These are phyloP conservation scores for Penicillium paxilli DNA, from an alignment of 495 filamentous ascomycete genomes.

Conservation along the genomic window DNA sequence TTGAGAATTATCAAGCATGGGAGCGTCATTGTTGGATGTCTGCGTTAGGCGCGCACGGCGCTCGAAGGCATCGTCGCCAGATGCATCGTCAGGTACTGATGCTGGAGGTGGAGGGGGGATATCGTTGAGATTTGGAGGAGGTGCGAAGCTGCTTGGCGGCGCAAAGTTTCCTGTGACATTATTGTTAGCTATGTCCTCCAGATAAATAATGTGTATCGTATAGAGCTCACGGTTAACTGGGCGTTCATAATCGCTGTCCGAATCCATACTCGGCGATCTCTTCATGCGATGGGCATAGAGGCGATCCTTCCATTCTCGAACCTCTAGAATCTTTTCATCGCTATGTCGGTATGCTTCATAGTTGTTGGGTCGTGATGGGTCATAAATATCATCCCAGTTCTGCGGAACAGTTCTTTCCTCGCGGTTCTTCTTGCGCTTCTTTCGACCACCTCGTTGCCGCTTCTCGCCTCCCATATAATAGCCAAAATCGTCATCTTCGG, in stretches of 20 bases:
- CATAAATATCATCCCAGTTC: slow-evolving; percentile 94
- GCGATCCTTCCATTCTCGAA: slow-evolving; percentile 84
- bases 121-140: slow-evolving; percentile 58
- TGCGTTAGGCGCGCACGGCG: slow-evolving; percentile 57
- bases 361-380: slow-evolving; percentile 78
- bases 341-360: slow-evolving; percentile 85
- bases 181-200: neutral
- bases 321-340: slow-evolving; percentile 77
- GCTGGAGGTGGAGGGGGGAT: slow-evolving; percentile 35
- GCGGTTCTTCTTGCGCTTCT: slow-evolving; percentile 82
- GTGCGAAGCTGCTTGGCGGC: slow-evolving; percentile 72
- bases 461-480: slow-evolving; percentile 64
- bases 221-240: slow-evolving; percentile 51
- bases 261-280: slow-evolving; percentile 51
- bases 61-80: slow-evolving; percentile 71
- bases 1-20: slow-evolving; percentile 14
- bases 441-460: slow-evolving; percentile 75
- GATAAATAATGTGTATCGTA: neutral
- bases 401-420: slow-evolving; percentile 60
- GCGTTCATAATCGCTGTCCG: slow-evolving; percentile 57
- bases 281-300: slow-evolving; percentile 74
- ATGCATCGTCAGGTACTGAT: slow-evolving; percentile 52
- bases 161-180: slow-evolving; percentile 63
- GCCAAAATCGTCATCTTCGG: slow-evolving; percentile 72
- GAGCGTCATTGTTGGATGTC: slow-evolving; percentile 5